phyloP scores from a whole-genome alignment of 108 stramenopile species.

The Cylindrotheca fusiformis region DNA sequence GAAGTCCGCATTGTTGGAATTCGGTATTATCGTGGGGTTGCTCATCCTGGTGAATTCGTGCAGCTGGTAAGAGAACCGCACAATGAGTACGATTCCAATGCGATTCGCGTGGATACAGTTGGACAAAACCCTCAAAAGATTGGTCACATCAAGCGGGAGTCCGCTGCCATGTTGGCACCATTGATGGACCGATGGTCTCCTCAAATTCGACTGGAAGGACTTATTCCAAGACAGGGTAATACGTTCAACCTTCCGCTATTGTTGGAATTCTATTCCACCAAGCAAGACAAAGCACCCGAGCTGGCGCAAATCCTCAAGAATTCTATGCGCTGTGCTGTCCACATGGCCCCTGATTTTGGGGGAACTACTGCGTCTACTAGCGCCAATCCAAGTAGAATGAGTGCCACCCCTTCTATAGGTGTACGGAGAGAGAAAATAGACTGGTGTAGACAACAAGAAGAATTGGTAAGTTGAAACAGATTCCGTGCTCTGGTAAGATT shows the following conservation, averaged over 20 bases:
- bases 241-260: slow-evolving; percentile 34
- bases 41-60: slow-evolving; percentile 63
- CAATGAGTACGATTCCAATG: slow-evolving; percentile 71
- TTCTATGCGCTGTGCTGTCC: too few species aligned
- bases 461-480: slow-evolving; percentile 8
- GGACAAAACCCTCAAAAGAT: slow-evolving; percentile 34
- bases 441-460: neutral
- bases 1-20: slow-evolving; percentile 38
- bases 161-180: slow-evolving; percentile 34
- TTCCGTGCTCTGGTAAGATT: too few species aligned
- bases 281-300: neutral
- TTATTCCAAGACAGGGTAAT: slow-evolving; percentile 37
- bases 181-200: slow-evolving; percentile 37
- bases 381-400: too few species aligned
- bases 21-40: slow-evolving; percentile 54
- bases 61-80: slow-evolving; percentile 43
- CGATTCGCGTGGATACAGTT: slow-evolving; percentile 64
- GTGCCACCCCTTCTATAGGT: too few species aligned
- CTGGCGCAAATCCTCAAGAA: too few species aligned
- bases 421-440: slow-evolving; percentile 1
- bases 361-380: neutral
- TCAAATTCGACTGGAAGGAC: slow-evolving; percentile 31
- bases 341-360: neutral
- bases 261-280: slow-evolving; percentile 23
- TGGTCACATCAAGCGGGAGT: slow-evolving; percentile 59